A percentile compares a stretch with the other conserved stretches of the same genome.
Conservation (phyloP, 257 asterid genomes). For the Lycium barbarum region DNA sequence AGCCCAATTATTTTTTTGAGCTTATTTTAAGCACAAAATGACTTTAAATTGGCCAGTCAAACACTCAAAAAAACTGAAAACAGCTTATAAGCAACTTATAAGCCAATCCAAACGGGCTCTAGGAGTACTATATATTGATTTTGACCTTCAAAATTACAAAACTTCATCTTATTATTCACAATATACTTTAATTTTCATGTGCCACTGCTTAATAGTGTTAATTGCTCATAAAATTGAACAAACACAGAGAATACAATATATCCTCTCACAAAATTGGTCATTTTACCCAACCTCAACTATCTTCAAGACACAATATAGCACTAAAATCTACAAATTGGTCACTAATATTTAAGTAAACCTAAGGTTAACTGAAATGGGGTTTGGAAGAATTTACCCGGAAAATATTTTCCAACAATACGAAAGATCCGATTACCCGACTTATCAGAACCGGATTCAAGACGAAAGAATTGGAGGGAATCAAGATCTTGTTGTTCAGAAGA, state of each 20-base stretch:
- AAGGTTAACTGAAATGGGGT: not conserved
- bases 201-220: not conserved
- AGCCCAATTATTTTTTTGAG: too few species aligned
- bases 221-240: not conserved
- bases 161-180: not conserved
- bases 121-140: not conserved
- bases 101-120: too few species aligned
- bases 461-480: constrained; percentile 78
- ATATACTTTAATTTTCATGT: not conserved
- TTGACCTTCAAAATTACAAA: not conserved
- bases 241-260: not conserved
- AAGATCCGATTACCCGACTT: constrained; percentile 75
- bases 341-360: not conserved
- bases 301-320: not conserved
- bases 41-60: too few species aligned
- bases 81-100: too few species aligned
- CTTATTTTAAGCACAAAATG: too few species aligned
- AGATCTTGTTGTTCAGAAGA: constrained; percentile 65
- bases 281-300: not conserved
- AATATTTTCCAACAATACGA: constrained; percentile 91
- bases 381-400: constrained; percentile 64
- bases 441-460: constrained; percentile 73
- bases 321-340: not conserved
- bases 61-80: too few species aligned
- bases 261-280: not conserved